Evolutionary conservation across 305 asterid genomes (phyloP).

Genomic region (Solanum chacoense): DNA sequence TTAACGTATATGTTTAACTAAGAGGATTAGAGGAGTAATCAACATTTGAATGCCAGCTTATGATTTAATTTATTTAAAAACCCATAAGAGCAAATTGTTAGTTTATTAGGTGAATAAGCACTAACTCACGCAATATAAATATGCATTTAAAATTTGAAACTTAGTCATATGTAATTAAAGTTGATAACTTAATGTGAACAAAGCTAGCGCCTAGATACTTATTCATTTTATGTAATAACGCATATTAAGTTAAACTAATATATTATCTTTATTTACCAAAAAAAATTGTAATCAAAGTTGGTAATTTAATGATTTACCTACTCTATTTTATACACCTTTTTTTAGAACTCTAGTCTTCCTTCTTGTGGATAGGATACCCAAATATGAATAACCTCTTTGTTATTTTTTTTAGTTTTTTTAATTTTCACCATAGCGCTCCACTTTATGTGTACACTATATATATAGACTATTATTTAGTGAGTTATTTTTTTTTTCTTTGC

Average conservation of each 20-base stretch:
- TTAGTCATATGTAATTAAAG: not conserved
- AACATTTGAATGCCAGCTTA: not conserved
- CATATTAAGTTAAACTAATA: not conserved
- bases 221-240: not conserved
- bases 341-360: not conserved
- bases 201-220: not conserved
- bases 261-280: not conserved
- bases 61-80: not conserved
- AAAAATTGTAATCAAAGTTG: not conserved
- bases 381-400: not conserved
- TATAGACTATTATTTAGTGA: not conserved
- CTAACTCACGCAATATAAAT: not conserved
- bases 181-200: not conserved
- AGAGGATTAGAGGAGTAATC: not conserved
- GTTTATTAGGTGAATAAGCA: not conserved
- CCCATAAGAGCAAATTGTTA: not conserved
- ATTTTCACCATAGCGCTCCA: not conserved
- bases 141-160: not conserved
- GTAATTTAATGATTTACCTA: not conserved
- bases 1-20: not conserved
- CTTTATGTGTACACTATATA: not conserved
- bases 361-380: not conserved
- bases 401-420: not conserved
- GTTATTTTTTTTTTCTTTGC: not conserved
- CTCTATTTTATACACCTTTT: not conserved